phyloP scores from a whole-genome alignment of 495 filamentous ascomycete genomes.

The Tuber magnatum region DNA sequence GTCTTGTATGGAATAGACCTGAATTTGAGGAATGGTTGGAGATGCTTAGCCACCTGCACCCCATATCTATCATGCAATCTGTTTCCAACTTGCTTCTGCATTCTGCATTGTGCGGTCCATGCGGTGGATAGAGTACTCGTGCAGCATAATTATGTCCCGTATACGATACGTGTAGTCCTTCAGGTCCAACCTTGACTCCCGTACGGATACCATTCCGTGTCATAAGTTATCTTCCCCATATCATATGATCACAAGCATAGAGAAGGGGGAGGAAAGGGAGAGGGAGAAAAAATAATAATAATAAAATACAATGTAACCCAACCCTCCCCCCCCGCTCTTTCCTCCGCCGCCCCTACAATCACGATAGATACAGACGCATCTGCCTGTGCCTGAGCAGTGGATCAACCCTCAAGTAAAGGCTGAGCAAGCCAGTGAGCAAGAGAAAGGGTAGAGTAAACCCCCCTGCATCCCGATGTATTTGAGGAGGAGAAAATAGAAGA shows the following conservation, averaged over 20 bases:
- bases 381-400: neutral
- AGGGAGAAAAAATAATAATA: neutral
- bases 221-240: neutral
- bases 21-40: neutral
- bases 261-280: neutral
- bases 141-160: neutral
- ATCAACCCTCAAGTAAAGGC: neutral
- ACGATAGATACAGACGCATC: neutral
- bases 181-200: neutral
- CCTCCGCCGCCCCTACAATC: neutral
- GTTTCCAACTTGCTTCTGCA: neutral
- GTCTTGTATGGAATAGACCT: neutral
- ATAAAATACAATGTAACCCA: neutral
- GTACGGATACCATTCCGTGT: neutral
- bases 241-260: neutral
- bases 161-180: neutral
- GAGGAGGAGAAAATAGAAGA: neutral
- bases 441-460: neutral
- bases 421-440: neutral
- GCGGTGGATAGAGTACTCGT: neutral
- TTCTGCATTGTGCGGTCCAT: slow-evolving; percentile 2
- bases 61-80: neutral
- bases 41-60: slow-evolving; percentile 1
- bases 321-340: neutral
- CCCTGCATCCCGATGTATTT: neutral